These are phyloP conservation scores for Candida cerambycidarum DNA, from an alignment of 805 yeast species.

Conservation along the genomic window DNA sequence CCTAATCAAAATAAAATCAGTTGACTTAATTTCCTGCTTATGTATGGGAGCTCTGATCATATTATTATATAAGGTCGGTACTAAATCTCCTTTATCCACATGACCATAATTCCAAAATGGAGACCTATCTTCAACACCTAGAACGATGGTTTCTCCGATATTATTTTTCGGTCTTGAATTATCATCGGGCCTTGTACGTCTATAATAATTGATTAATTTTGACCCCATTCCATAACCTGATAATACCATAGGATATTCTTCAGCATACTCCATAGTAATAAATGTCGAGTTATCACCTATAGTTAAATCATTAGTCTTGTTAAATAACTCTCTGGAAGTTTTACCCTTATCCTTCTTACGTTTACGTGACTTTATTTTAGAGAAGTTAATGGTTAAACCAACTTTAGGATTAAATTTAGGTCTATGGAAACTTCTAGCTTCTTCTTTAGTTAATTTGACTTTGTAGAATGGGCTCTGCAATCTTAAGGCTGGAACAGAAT, in stretches of 20 bases:
- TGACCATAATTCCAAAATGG: conserved; percentile 99
- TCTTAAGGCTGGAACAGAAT: conserved; percentile 81
- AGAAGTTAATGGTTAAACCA: conserved; percentile 72
- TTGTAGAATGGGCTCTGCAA: conserved; percentile 90
- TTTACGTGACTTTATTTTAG: conserved; percentile 74
- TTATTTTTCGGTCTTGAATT: conserved; percentile 81
- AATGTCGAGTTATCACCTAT: conserved; percentile 79
- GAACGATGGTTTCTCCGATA: conserved; percentile 91
- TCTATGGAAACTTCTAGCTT: conserved; percentile 77
- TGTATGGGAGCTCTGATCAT: conserved; percentile 92
- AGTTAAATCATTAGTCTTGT: conserved; percentile 71
- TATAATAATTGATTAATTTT: conserved; percentile 86
- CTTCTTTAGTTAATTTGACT: conserved; percentile 66
- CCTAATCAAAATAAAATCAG: conserved; percentile 80
- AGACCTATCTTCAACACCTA: conserved; percentile 94
- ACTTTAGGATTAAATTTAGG: conserved; percentile 74
- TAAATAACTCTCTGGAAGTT: conserved; percentile 71
- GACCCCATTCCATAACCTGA: conserved; percentile 96
- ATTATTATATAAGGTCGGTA: conserved; percentile 90
- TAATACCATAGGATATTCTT: conserved; percentile 78
- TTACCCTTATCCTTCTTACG: conserved; percentile 88
- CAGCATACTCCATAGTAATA: conserved; percentile 83
- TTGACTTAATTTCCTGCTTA: conserved; percentile 72
- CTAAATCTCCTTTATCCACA: conserved; percentile 91
- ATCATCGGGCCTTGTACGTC: conserved; percentile 81